Evolutionary conservation across 805 yeast genomes (phyloP).

Genomic region (Saccharomycopsis sp.): DNA sequence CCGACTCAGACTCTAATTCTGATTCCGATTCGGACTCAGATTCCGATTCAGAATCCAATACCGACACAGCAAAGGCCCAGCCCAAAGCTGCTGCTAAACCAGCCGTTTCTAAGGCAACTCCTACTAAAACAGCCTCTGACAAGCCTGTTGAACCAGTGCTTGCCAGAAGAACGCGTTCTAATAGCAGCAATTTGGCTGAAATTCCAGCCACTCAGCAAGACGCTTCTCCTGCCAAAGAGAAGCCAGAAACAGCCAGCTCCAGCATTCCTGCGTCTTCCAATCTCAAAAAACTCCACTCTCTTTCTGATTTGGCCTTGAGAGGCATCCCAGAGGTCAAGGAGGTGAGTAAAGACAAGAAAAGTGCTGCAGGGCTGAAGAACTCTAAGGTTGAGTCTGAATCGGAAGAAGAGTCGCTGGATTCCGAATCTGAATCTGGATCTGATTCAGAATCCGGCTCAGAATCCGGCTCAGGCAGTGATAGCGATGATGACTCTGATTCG

Average conservation of each 20-base stretch:
- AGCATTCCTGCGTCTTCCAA: slow-evolving; percentile 18
- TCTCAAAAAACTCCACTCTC: slow-evolving; percentile 35
- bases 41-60: slow-evolving; percentile 21
- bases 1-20: not conserved
- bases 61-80: slow-evolving; percentile 23
- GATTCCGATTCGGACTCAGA: slow-evolving; percentile 25
- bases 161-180: slow-evolving; percentile 13
- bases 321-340: slow-evolving; percentile 67
- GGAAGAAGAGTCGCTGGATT: slow-evolving; percentile 19
- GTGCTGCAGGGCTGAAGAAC: slow-evolving; percentile 2
- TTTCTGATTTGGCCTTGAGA: slow-evolving; percentile 53
- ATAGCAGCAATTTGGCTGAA: not conserved
- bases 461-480: slow-evolving; percentile 29
- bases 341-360: not conserved
- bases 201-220: not conserved
- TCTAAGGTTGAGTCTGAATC: not conserved
- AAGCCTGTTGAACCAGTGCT: slow-evolving; percentile 16
- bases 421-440: slow-evolving; percentile 22
- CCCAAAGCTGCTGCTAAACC: slow-evolving; percentile 20
- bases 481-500: slow-evolving; percentile 29
- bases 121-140: slow-evolving; percentile 1
- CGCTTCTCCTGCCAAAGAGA: not conserved
- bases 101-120: slow-evolving; percentile 20
- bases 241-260: not conserved
- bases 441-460: slow-evolving; percentile 31